A percentile compares a stretch with the other conserved stretches of the same genome.
Conservation (phyloP, 2,329 filamentous ascomycete genomes). For the Diaporthe citrichinensis region DNA sequence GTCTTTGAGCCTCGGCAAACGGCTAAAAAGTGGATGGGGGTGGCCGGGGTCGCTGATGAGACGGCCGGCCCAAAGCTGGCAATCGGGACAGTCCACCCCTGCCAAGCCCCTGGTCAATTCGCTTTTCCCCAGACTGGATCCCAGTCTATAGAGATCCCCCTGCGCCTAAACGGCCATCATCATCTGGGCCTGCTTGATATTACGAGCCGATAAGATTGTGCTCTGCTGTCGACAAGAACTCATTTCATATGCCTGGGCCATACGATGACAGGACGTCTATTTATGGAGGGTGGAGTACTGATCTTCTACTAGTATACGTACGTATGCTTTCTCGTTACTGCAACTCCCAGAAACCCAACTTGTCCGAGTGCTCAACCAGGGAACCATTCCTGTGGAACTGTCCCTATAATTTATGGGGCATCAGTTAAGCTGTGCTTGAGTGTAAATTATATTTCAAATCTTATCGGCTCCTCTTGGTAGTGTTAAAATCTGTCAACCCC, state of each 20-base stretch:
- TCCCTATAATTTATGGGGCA: background rate
- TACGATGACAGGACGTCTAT: background rate
- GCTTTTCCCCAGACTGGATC: slow-evolving; percentile 35
- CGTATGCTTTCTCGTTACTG: background rate
- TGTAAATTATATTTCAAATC: background rate
- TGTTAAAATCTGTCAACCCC: background rate
- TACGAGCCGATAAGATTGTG: slow-evolving; percentile 23
- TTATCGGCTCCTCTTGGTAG: background rate
- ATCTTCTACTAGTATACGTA: background rate
- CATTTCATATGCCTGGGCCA: background rate
- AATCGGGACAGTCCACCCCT: slow-evolving; percentile 12
- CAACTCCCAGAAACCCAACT: background rate
- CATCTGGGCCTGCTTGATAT: background rate
- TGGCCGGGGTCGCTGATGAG: slow-evolving; percentile 25
- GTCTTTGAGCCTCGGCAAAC: slow-evolving; percentile 22
- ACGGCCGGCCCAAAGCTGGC: slow-evolving; percentile 10
- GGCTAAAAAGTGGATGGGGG: slow-evolving; percentile 27
- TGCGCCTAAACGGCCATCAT: slow-evolving; percentile 2
- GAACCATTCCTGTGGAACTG: background rate
- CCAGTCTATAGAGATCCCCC: slow-evolving; percentile 6
- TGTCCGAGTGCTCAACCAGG: background rate
- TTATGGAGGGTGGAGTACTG: background rate
- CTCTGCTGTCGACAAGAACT: background rate
- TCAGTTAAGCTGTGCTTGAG: background rate
- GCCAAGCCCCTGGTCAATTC: slow-evolving; percentile 26